Percentiles rank a stretch among this genome's conserved stretches.
phyloP scores from a whole-genome alignment of 2,329 filamentous ascomycete species.

The Nemania sp. region DNA sequence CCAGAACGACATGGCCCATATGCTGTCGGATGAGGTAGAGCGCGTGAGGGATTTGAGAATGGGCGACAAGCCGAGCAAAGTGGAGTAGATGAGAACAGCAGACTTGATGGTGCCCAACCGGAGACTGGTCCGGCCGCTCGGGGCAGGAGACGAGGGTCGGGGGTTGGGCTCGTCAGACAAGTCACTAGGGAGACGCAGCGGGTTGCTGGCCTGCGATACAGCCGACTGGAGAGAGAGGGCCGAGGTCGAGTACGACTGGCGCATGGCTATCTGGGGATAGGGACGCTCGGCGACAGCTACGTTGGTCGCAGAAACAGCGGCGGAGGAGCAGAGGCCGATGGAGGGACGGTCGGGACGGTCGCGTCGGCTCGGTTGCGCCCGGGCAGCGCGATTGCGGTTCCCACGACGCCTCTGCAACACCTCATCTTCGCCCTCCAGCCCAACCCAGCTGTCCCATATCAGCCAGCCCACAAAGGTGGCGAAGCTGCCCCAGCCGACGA shows the following conservation, averaged over 20 bases:
- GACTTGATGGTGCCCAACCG: constrained; percentile 85
- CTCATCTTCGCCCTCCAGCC: constrained; percentile 57
- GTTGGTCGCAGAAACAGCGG: constrained; percentile 53
- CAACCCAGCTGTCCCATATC: constrained; percentile 89
- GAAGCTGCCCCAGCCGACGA: constrained; percentile 82
- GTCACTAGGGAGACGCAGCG: constrained; percentile 37
- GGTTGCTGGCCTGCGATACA: constrained; percentile 40
- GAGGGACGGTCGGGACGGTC: constrained; percentile 37
- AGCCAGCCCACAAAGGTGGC: constrained; percentile 87
- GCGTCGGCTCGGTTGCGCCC: constrained; percentile 34
- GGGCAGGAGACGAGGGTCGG: constrained; percentile 40
- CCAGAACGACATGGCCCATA: constrained; percentile 96
- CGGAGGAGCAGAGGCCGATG: constrained; percentile 31
- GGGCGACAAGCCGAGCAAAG: constrained; percentile 85
- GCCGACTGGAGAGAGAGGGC: constrained; percentile 57
- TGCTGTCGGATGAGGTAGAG: constrained; percentile 90
- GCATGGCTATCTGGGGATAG: constrained; percentile 38
- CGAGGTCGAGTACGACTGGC: constrained; percentile 57
- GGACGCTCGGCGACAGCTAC: constrained; percentile 39
- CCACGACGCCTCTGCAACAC: constrained; percentile 42
- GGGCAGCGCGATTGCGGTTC: constrained; percentile 41
- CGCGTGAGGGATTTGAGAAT: constrained; percentile 96
- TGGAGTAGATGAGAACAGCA: constrained; percentile 88
- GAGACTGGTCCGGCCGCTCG: constrained; percentile 50
- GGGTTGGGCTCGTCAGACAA: constrained; percentile 40